phyloP scores from a whole-genome alignment of 306 rosid species.

The Gleditsia sinensis region DNA sequence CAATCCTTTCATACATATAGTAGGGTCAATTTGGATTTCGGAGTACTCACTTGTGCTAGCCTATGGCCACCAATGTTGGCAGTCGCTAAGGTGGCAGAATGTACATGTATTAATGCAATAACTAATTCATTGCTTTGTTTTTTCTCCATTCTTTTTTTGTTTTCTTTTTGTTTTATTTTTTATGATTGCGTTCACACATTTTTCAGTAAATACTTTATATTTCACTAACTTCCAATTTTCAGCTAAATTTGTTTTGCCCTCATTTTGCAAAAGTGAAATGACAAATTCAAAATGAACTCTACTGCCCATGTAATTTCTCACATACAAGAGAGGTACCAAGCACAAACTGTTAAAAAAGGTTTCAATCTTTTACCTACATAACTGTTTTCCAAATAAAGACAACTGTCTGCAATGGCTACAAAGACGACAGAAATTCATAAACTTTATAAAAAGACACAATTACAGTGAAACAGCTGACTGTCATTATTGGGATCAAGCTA shows the following conservation, averaged over 20 bases:
- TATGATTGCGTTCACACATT: constrained; percentile 19
- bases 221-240: not conserved
- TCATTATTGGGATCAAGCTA: constrained; percentile 9
- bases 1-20: constrained; percentile 13
- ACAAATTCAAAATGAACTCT: not conserved
- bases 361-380: not conserved
- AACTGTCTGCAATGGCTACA: constrained; percentile 10
- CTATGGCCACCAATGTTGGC: constrained; percentile 11
- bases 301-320: not conserved
- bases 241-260: not conserved
- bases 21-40: not conserved
- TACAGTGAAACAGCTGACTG: constrained; percentile 24
- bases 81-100: constrained; percentile 19
- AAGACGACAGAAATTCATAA: constrained; percentile 8
- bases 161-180: no score
- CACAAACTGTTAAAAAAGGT: not conserved
- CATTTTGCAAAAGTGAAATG: not conserved
- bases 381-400: constrained; percentile 8
- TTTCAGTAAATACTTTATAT: not conserved
- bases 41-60: constrained; percentile 10
- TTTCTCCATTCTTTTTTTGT: not conserved
- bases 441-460: constrained; percentile 20
- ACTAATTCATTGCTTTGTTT: constrained; percentile 3
- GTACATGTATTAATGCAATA: not conserved
- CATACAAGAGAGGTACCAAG: constrained; percentile 15